Conservation (phyloP, 306 rosid genomes). For the Sicyos edulis region DNA sequence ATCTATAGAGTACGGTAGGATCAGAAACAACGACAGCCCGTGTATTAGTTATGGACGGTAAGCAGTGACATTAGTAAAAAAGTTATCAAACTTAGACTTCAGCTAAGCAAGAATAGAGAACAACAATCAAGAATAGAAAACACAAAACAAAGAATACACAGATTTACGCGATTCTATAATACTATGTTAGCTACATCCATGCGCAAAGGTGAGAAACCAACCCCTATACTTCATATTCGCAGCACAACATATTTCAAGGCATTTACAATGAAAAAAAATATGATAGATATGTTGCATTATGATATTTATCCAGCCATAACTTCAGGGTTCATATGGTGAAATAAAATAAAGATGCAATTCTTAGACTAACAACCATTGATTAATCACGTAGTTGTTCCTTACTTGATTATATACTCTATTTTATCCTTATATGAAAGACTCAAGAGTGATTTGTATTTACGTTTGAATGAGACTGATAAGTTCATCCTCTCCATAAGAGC, state of each 20-base stretch:
- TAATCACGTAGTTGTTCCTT: neutral
- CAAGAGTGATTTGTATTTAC: slow-evolving; percentile 35
- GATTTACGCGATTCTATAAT: too few species aligned
- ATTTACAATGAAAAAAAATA: neutral
- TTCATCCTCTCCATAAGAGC: slow-evolving; percentile 91
- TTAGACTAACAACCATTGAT: slow-evolving; percentile 2
- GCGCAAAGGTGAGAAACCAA: too few species aligned
- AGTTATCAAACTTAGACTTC: neutral
- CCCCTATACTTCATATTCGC: too few species aligned
- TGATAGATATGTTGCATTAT: neutral
- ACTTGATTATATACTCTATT: slow-evolving; percentile 6
- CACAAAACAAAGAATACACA: too few species aligned
- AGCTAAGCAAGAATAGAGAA: neutral
- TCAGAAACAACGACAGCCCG: slow-evolving; percentile 7
- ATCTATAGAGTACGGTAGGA: slow-evolving; percentile 35
- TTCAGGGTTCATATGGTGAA: neutral
- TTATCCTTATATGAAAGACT: neutral
- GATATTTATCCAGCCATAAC: neutral
- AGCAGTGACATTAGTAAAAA: neutral
- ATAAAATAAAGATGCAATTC: neutral
- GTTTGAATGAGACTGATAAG: slow-evolving; percentile 92
- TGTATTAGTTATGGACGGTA: neutral
- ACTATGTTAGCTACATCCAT: too few species aligned
- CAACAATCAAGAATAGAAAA: too few species aligned
- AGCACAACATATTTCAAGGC: too few species aligned